A percentile compares a stretch with the other conserved stretches of the same genome.
phyloP scores from a whole-genome alignment of 257 asterid species.

The Ophiorrhiza pumila region DNA sequence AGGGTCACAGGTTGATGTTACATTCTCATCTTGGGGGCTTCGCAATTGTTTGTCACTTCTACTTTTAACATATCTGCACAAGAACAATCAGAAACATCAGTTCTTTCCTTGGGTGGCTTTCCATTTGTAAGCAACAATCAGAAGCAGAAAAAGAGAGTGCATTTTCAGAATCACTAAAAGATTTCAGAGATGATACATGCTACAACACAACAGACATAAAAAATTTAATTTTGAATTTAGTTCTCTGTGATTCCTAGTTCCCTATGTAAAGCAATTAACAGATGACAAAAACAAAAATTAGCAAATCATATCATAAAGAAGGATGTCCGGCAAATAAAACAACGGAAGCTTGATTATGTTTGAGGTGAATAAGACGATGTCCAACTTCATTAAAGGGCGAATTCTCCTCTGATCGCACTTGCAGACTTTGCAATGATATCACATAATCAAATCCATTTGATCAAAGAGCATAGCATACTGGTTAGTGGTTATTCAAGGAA shows the following conservation, averaged over 20 bases:
- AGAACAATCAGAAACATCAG: constrained; percentile 7
- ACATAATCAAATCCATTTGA: background rate
- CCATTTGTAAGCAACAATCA: background rate
- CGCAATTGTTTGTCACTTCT: constrained; percentile 70
- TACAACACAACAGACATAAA: background rate
- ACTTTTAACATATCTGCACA: constrained; percentile 75
- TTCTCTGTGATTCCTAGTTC: background rate
- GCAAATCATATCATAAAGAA: background rate
- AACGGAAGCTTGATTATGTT: background rate
- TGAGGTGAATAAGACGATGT: background rate
- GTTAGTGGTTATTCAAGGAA: background rate
- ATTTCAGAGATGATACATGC: background rate
- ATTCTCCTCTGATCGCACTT: background rate
- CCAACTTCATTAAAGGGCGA: background rate
- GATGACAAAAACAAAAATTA: background rate
- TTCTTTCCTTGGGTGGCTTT: background rate
- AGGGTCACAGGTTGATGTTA: constrained; percentile 53
- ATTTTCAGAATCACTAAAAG: background rate
- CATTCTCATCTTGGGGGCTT: constrained; percentile 27
- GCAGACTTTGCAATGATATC: background rate
- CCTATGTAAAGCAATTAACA: no score
- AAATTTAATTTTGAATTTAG: background rate
- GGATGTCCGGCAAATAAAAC: background rate
- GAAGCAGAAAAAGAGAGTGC: background rate
- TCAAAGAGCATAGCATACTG: background rate